phyloP scores from a whole-genome alignment of 805 yeast genomes.

The Hanseniaspora guilliermondii region DNA sequence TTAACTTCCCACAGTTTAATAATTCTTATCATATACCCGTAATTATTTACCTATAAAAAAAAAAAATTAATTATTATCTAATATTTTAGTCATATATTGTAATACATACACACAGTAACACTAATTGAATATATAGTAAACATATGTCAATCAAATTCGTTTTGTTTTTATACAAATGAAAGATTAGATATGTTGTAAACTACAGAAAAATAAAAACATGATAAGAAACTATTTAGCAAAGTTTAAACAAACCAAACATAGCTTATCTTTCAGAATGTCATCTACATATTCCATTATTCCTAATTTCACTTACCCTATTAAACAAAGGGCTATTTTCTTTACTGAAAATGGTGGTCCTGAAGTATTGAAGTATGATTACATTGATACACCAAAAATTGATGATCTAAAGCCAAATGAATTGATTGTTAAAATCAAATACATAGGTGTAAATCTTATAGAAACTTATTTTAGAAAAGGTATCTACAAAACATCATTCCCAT shows the following conservation, averaged over 20 bases:
- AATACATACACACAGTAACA: neutral
- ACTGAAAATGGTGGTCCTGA: conserved; percentile 48
- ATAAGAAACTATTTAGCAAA: too few relatives aligned
- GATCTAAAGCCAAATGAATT: conserved; percentile 37
- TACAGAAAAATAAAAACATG: neutral
- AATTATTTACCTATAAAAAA: too few relatives aligned
- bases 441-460: conserved; percentile 79
- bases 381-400: conserved; percentile 44
- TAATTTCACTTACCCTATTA: conserved; percentile 33
- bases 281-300: conserved; percentile 9
- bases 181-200: neutral
- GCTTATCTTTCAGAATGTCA: neutral
- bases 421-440: conserved; percentile 56
- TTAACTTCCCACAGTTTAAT: too few relatives aligned
- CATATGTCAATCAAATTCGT: too few relatives aligned
- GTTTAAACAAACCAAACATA: neutral
- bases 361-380: conserved; percentile 43
- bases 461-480: conserved; percentile 69
- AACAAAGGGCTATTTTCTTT: conserved; percentile 45
- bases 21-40: too few relatives aligned
- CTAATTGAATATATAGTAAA: neutral
- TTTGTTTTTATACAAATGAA: too few relatives aligned
- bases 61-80: neutral
- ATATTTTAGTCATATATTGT: neutral
- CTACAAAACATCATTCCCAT: conserved; percentile 53